Percentiles rank a stretch among this genome's conserved stretches.
These are phyloP conservation scores for Suillus plorans DNA, from an alignment of 768 basidiomycete species.

Conservation along the genomic window DNA sequence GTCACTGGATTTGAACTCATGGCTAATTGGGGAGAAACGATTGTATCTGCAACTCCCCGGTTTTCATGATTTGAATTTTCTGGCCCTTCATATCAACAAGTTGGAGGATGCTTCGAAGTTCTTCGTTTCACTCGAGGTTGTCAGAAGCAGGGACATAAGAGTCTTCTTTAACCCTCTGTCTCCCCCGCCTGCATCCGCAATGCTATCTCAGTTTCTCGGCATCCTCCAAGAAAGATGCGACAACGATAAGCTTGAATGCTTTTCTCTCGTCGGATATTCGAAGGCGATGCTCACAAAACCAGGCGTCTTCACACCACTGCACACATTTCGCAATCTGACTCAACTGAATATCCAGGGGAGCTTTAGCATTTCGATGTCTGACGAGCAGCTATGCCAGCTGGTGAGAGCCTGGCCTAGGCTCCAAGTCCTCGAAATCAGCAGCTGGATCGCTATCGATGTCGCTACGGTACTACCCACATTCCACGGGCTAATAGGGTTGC, in stretches of 20 bases:
- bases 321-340: not conserved
- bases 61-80: no score
- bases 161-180: no score
- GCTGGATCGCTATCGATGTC: slow-evolving; percentile 12
- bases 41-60: no score
- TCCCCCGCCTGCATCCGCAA: no score
- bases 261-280: no score
- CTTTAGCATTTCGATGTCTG: slow-evolving; percentile 13
- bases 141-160: no score
- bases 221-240: not conserved
- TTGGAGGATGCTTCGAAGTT: no score
- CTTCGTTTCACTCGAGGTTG: no score
- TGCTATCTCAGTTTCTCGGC: not conserved
- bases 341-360: slow-evolving; percentile 8
- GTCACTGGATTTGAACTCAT: no score
- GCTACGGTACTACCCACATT: slow-evolving; percentile 19
- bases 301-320: not conserved
- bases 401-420: slow-evolving; percentile 22
- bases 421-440: slow-evolving; percentile 18
- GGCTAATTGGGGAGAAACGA: no score
- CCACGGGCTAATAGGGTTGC: slow-evolving; percentile 12
- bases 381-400: slow-evolving; percentile 15
- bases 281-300: no score
- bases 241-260: not conserved
- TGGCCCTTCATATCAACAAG: no score